These are phyloP conservation scores for Eucalyptus pauciflora DNA, from an alignment of 345 rosid species.

Conservation along the genomic window DNA sequence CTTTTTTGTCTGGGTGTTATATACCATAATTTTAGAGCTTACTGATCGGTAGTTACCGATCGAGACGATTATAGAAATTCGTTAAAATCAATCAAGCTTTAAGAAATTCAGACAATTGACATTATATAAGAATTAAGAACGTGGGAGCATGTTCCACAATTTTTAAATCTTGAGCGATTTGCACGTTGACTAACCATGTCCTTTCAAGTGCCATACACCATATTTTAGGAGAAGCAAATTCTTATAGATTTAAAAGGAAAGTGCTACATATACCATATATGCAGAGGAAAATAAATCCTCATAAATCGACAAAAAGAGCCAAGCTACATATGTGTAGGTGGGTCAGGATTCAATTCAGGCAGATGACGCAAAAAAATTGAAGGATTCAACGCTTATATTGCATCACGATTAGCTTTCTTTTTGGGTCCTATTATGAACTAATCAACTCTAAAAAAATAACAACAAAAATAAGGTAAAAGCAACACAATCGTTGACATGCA, in stretches of 20 bases:
- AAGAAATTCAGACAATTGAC: neutral
- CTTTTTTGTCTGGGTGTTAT: neutral
- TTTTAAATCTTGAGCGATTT: neutral
- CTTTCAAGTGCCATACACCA: neutral
- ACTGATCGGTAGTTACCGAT: neutral
- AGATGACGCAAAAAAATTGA: neutral
- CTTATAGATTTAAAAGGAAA: neutral
- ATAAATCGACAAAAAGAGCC: neutral
- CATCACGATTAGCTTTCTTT: neutral
- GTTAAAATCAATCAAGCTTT: neutral
- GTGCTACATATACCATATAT: neutral
- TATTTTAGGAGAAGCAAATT: neutral
- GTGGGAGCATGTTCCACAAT: neutral
- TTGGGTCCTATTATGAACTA: neutral
- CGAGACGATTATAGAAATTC: neutral
- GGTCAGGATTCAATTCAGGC: neutral
- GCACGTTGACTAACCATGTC: neutral
- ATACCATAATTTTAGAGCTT: neutral
- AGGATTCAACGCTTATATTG: neutral
- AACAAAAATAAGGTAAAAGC: neutral
- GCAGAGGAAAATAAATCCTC: neutral
- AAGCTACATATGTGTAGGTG: neutral
- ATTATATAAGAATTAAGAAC: neutral
- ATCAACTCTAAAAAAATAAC: neutral
- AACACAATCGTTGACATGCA: fast-evolving